Base-by-base conservation (phyloP, 2,329 filamentous ascomycete genomes). In the Neopestalotiopsis clavispora region DNA sequence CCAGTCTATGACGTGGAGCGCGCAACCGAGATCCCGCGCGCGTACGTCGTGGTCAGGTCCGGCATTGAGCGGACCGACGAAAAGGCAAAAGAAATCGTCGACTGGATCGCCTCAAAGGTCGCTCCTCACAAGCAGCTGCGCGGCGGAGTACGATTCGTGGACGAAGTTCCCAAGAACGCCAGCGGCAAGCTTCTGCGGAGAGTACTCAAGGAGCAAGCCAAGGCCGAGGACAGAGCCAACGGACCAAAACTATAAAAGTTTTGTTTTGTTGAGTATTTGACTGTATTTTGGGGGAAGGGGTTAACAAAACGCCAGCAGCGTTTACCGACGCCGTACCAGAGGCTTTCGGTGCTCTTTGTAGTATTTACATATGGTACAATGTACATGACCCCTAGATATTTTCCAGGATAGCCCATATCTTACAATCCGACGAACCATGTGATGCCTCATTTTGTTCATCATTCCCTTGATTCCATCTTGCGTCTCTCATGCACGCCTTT, bases 11-110 rank as follows among this genome's bases (percentile, higher is more conserved):
- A 91, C 76, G 80, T 85, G 52, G 81, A 84, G 7, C 86, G 88
- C 67, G 89, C 89, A 28, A 92, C 89, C 1, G 92, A 94, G 76
- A 86, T 93, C 1, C 92, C 92, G 0, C 82, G 91, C 49, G 90
- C 90, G 0, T 92, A 89, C 72, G 78, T 92, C n/a, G 89, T 91
- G 7, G 74, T 84, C 32, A 78, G 79, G 20, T 70, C 79, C 0
- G 85, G 82, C 20, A 72, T 83, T 7, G 67, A 79, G 52, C 76
- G 75, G 42, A 73, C 73, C 56, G 78, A 80, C 0, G 77, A 70
- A 67, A 84, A 82, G 72, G 82, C 79, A 0, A 73, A 76, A 67
- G 81, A 83, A 72, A 78, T 84, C 34, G 71, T 73, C 1, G 74
- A 76, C 1, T 84, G 81, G 80, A 68, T 83, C 66, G 77, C 77